phyloP scores from a whole-genome alignment of 345 rosid genomes.

The Dimocarpus longan region DNA sequence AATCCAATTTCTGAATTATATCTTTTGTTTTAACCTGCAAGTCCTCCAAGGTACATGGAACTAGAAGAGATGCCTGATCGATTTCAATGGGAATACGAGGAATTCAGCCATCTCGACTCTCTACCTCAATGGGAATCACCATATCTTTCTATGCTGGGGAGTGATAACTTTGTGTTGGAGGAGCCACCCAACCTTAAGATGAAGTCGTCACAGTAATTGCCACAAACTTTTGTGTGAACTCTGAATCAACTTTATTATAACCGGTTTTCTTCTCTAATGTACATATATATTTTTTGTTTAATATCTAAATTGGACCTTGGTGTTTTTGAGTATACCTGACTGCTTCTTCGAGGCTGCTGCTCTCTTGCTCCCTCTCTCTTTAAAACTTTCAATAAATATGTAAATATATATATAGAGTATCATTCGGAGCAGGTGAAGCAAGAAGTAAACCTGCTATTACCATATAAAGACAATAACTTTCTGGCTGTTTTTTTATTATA shows the following conservation, averaged over 20 bases:
- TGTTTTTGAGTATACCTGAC: too few relatives aligned
- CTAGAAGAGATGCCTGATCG: slow-evolving; percentile 35
- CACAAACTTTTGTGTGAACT: too few relatives aligned
- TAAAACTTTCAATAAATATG: not conserved
- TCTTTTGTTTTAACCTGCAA: slow-evolving; percentile 21
- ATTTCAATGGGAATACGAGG: slow-evolving; percentile 7
- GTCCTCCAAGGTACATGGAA: slow-evolving; percentile 31
- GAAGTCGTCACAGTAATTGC: too few relatives aligned
- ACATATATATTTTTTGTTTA: too few relatives aligned
- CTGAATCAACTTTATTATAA: too few relatives aligned
- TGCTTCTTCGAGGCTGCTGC: too few relatives aligned
- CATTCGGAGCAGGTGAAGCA: not conserved
- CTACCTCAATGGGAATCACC: slow-evolving; percentile 34
- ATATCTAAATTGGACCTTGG: too few relatives aligned
- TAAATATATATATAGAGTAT: not conserved
- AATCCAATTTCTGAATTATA: not conserved
- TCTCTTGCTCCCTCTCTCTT: too few relatives aligned
- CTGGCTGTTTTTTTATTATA: not conserved
- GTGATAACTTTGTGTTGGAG: slow-evolving; percentile 32
- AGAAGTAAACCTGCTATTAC: not conserved
- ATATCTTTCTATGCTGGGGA: slow-evolving; percentile 23
- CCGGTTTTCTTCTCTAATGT: too few relatives aligned
- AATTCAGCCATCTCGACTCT: slow-evolving; percentile 17
- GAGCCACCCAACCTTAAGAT: too few relatives aligned
- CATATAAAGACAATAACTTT: not conserved